Evolutionary conservation across 176 grass and related monocot genomes (phyloP).

Genomic region (Poa pratensis): DNA sequence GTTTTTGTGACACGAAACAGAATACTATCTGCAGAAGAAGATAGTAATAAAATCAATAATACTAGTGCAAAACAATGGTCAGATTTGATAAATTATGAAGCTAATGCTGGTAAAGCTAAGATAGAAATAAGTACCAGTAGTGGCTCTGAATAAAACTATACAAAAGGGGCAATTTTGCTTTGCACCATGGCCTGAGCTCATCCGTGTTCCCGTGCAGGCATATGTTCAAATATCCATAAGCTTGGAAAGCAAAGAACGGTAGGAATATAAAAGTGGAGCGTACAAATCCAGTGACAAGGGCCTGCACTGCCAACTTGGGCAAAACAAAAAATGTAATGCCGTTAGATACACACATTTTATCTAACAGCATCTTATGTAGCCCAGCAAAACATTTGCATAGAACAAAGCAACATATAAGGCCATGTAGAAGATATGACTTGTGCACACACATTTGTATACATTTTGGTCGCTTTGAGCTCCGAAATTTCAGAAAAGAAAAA

Average conservation of each 20-base stretch:
- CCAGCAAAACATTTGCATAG: neutral
- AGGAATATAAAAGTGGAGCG: constrained; percentile 67
- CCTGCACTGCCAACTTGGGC: constrained; percentile 59
- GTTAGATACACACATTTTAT: constrained; percentile 35
- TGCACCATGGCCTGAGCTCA: constrained; percentile 80
- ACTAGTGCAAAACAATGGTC: neutral
- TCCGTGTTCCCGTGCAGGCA: constrained; percentile 50
- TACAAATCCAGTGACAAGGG: constrained; percentile 56
- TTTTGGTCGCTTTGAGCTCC: neutral
- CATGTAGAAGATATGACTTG: neutral
- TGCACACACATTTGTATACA: neutral
- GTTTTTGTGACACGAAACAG: neutral
- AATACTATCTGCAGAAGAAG: constrained; percentile 13
- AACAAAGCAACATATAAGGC: neutral
- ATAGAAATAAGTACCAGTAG: constrained; percentile 75
- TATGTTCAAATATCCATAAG: constrained; percentile 90
- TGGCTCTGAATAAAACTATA: constrained; percentile 94
- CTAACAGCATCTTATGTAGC: neutral
- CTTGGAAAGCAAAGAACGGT: constrained; percentile 89
- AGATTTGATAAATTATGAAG: constrained; percentile 18
- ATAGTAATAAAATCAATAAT: neutral
- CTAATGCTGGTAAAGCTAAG: constrained; percentile 15
- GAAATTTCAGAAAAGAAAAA: neutral
- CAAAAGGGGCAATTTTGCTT: constrained; percentile 71
- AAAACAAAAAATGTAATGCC: constrained; percentile 44